Evolutionary conservation across 2,329 filamentous ascomycete genomes (phyloP), one percentile per base, ranked within the genome.

Genomic region (Beauveria caledonica): DNA sequence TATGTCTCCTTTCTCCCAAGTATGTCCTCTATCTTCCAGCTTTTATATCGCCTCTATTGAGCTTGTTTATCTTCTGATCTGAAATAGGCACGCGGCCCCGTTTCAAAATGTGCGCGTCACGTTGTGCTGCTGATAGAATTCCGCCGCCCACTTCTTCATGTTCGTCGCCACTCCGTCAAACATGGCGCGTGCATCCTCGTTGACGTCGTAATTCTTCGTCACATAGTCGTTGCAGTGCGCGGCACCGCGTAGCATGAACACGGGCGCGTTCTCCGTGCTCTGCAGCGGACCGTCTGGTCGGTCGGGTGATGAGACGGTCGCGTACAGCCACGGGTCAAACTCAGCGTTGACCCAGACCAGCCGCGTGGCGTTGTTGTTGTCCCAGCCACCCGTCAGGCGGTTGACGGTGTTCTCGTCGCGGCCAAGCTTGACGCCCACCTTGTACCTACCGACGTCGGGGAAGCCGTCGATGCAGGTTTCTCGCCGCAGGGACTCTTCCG

Each of bases 221-320:
- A 89, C 91, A 0, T 83, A 82, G 6, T 81, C 75, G 4, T 77
- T 76, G 74, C 88, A 92, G 66, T 87, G 77, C 9, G 80, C 69
- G 1, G 80, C 80, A 2, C 53, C 48, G 7, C 72, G 69, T 42
- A 64, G 68, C 64, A 73, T 74, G 51, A 72, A 63, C 0, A 71
- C 68, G 0, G 77, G 77, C 61, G 80, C 77, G 77, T 78, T 80
- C 63, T 78, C 78, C 8, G 72, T 69, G 44, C 66, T 68, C 67
- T 79, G 75, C 48, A 79, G 69, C 6, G 42, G 29, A 11, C 60
- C 60, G 48, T 51, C 55, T 6, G 49, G 60, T 1, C 55, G 10
- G 40, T 29, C 23, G 1, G 40, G 44, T 8, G 60, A 58, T 1
- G 55, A 53, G 44, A 58, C 42, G 29, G 60, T 62, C 9, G 55